Base-by-base conservation (phyloP, 2,329 filamentous ascomycete genomes). In the Chaetomiaceae sp. region DNA sequence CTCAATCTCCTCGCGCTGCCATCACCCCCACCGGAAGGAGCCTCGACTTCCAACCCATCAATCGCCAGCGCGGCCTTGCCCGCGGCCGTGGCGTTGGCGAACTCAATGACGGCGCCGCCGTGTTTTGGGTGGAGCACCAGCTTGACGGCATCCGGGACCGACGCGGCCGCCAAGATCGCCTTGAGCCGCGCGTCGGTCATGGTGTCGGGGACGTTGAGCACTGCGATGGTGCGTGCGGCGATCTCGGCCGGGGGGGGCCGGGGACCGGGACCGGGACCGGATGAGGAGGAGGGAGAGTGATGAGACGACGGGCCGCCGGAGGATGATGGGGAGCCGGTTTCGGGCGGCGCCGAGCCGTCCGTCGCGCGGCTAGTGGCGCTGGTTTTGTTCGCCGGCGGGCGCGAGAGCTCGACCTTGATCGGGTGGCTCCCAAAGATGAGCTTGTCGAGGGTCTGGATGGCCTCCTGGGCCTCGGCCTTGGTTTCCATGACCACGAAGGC, bases 131-230 rank as follows among this genome's bases (percentile, higher is more conserved):
- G 84, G 10, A 96, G 76, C 11, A 87, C 77, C 4, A 97, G 77
- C 67, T 91, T 92, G 58, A 85, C 76, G 21, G 96, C 41, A 1
- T 16, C 32, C 2, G n/a, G 20, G 6, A 9, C 21, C 0, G 90
- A 90, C 40, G 85, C 78, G 1, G 82, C 78, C 61, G 90, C 86
- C 8, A 87, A 83, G 2, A 95, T 73, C 0, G 84, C 78, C 40
- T 82, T 82, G 50, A 99, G 82, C 27, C 91, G 89, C 1, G 87
- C 83, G 64, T 95, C 89, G 59, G 95, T 96, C 63, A 97, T 82
- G 0, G 91, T 97, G 65, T 97, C 94, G 0, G 94, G 90, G 1
- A 99, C 75, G 57, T 91, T 87, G 71, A 96, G 81, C 25, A 99
- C 74, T 9, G 86, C 86, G 45, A 97, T 78, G 1, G 89, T 94